Conservation (phyloP, 2,329 filamentous ascomycete species). For the Herpotrichia juniperi region DNA sequence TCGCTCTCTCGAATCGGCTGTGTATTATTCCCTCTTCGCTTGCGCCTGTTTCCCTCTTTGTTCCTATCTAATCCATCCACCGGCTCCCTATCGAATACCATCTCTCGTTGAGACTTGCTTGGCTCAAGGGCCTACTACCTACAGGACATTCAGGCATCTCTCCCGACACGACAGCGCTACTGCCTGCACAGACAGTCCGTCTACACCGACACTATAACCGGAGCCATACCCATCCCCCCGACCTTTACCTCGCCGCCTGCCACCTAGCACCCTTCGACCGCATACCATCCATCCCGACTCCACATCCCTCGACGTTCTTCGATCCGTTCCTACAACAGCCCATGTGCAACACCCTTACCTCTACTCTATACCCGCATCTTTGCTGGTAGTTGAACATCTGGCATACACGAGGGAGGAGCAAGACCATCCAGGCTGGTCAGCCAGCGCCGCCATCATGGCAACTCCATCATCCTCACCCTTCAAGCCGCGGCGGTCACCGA, state of each 20-base stretch:
- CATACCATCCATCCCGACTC: not conserved
- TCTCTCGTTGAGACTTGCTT: constrained; percentile 7
- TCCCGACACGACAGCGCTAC: constrained; percentile 12
- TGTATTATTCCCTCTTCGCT: constrained; percentile 9
- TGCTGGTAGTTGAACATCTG: constrained; percentile 39
- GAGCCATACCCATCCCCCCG: constrained; percentile 1
- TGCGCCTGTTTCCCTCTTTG: constrained; percentile 6
- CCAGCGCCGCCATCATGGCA: constrained; percentile 44
- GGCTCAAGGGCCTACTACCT: constrained; percentile 8
- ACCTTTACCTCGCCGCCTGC: not conserved
- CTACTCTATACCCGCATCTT: constrained; percentile 46
- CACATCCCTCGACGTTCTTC: constrained; percentile 5
- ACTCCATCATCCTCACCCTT: constrained; percentile 34
- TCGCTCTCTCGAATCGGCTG: constrained; percentile 11
- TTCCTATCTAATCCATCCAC: constrained; percentile 5
- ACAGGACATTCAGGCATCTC: constrained; percentile 16
- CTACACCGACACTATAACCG: constrained; percentile 8
- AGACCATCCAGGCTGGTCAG: constrained; percentile 29
- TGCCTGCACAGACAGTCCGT: constrained; percentile 12
- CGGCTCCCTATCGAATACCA: constrained; percentile 12
- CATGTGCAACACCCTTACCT: constrained; percentile 47
- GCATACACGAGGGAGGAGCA: constrained; percentile 14
- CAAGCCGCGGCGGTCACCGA: constrained; percentile 43
- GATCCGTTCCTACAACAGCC: constrained; percentile 22
- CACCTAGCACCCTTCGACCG: not conserved